Evolutionary conservation across 2,329 filamentous ascomycete genomes (phyloP).

Genomic region (Apiospora arundinis): DNA sequence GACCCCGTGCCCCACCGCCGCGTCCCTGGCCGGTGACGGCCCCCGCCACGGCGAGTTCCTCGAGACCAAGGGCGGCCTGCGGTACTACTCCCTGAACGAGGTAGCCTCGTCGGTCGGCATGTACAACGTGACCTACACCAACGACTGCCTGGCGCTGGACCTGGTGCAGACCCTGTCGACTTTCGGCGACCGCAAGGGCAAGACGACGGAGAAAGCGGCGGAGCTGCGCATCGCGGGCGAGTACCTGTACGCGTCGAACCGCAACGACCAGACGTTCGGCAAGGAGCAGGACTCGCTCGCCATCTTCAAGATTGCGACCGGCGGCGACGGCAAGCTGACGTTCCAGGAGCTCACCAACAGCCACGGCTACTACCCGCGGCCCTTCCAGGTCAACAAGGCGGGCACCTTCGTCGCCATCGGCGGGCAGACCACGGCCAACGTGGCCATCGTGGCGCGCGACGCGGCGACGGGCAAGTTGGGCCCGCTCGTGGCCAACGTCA

Average conservation of each 20-base stretch:
- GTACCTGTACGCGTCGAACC: constrained; percentile 24
- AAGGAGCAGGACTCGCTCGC: constrained; percentile 23
- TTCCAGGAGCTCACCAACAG: constrained; percentile 21
- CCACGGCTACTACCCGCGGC: constrained; percentile 22
- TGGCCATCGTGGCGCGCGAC: constrained; percentile 24
- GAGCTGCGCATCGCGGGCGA: constrained; percentile 59
- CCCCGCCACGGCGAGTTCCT: constrained; percentile 60
- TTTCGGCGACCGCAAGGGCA: constrained; percentile 46
- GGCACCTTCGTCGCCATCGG: constrained; percentile 24
- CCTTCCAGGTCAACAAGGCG: constrained; percentile 24
- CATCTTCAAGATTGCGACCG: neutral
- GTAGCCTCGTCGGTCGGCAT: constrained; percentile 56
- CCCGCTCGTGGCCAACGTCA: constrained; percentile 23
- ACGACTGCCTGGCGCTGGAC: constrained; percentile 52
- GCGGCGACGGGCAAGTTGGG: constrained; percentile 22
- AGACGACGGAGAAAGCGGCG: constrained; percentile 56
- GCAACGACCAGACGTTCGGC: constrained; percentile 24
- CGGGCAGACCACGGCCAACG: constrained; percentile 24
- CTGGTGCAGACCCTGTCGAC: constrained; percentile 54
- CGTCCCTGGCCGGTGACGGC: constrained; percentile 53
- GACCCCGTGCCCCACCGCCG: constrained; percentile 50
- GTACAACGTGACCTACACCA: constrained; percentile 54
- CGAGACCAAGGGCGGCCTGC: constrained; percentile 43
- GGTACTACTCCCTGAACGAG: constrained; percentile 54
- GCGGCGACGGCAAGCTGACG: constrained; percentile 1